Conservation (phyloP, 768 basidiomycete species). For the Tricholoma hemisulphureum region DNA sequence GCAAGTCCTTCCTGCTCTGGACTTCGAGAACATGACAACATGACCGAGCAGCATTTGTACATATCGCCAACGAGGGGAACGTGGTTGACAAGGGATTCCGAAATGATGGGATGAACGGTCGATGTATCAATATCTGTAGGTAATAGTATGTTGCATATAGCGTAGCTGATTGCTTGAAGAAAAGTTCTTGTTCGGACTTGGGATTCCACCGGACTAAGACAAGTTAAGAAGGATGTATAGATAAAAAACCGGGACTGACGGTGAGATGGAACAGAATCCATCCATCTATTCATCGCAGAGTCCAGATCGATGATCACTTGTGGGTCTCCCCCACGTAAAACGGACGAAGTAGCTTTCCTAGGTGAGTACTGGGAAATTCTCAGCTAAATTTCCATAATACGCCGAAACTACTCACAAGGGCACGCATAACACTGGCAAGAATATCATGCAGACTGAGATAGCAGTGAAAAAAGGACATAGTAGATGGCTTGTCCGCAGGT, state of each 20-base stretch:
- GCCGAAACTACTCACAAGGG: constrained; percentile 43
- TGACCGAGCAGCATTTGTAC: constrained; percentile 81
- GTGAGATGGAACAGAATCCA: constrained; percentile 65
- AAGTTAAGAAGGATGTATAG: constrained; percentile 21
- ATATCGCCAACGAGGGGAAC: constrained; percentile 74
- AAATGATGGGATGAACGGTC: constrained; percentile 73
- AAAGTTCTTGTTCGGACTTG: constrained; percentile 32
- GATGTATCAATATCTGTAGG: constrained; percentile 71
- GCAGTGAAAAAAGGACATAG: constrained; percentile 54
- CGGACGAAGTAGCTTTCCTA: constrained; percentile 53
- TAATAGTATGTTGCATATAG: constrained; percentile 48
- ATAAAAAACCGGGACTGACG: constrained; percentile 47
- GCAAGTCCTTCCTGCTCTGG: constrained; percentile 36
- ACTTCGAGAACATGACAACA: constrained; percentile 68
- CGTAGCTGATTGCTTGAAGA: constrained; percentile 57
- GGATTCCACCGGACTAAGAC: constrained; percentile 45
- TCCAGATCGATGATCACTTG: constrained; percentile 71
- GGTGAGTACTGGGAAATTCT: constrained; percentile 58
- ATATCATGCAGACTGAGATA: constrained; percentile 60
- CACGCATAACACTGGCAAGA: constrained; percentile 55
- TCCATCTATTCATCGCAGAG: constrained; percentile 76
- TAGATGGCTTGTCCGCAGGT: constrained; percentile 55
- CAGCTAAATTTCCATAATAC: background rate
- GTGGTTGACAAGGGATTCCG: constrained; percentile 39
- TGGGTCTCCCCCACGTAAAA: constrained; percentile 56